These are phyloP conservation scores for Phellopilus nigrolimitatus DNA, from an alignment of 1,284 basidiomycete genomes.

Conservation along the genomic window DNA sequence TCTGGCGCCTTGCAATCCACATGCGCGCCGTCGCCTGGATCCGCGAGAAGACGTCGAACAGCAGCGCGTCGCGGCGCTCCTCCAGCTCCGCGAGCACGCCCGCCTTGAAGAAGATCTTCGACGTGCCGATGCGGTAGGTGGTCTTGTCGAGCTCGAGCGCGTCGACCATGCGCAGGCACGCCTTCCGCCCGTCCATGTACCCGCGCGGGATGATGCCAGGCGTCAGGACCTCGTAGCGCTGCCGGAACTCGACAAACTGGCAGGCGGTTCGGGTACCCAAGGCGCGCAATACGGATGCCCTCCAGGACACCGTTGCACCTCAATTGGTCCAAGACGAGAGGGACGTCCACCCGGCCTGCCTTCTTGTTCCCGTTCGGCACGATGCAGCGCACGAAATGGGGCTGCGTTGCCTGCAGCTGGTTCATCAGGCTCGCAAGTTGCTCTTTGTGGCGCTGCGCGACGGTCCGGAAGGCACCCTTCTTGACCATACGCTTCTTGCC, in stretches of 20 bases:
- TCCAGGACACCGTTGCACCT: slow-evolving; percentile 99
- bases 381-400: slow-evolving; percentile 98
- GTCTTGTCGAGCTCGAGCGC: slow-evolving; percentile 84
- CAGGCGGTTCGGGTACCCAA: slow-evolving; percentile 95
- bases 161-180: slow-evolving; percentile 90
- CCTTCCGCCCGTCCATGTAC: slow-evolving; percentile 97
- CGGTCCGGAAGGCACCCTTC: slow-evolving; percentile 96
- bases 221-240: slow-evolving; percentile 94
- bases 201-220: slow-evolving; percentile 89
- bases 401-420: slow-evolving; percentile 91
- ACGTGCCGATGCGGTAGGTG: slow-evolving; percentile 89
- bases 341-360: slow-evolving; percentile 89
- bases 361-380: slow-evolving; percentile 94
- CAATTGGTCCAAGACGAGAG: slow-evolving; percentile 93
- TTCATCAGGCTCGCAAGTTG: slow-evolving; percentile 90
- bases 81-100: slow-evolving; percentile 98
- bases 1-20: slow-evolving; percentile 85
- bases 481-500: slow-evolving; percentile 81
- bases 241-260: slow-evolving; percentile 97
- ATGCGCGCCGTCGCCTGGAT: slow-evolving; percentile 84
- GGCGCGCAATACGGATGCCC: slow-evolving; percentile 95
- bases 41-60: slow-evolving; percentile 88
- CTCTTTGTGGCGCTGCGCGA: slow-evolving; percentile 95
- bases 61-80: slow-evolving; percentile 81
- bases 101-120: slow-evolving; percentile 99